Evolutionary conservation across 371 early-diverging fungal genomes (phyloP).

Genomic region (Mucor indicus): DNA sequence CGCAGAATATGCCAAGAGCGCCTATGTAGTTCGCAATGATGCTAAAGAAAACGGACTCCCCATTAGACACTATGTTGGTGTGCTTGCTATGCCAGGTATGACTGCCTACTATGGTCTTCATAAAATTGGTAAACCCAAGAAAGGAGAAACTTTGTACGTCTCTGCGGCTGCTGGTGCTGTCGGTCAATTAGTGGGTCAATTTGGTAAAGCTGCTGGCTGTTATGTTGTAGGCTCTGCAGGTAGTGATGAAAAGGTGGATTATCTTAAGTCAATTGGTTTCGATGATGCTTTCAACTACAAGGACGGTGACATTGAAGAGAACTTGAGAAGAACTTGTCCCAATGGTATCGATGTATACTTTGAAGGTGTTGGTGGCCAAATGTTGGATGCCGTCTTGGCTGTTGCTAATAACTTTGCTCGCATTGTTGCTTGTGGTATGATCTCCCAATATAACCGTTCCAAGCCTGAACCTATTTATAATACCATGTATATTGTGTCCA

Average conservation of each 20-base stretch:
- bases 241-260: conserved; percentile 71
- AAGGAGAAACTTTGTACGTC: conserved; percentile 52
- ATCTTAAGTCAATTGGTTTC: conserved; percentile 58
- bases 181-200: conserved; percentile 59
- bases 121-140: conserved; percentile 34
- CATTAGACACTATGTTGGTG: conserved; percentile 47
- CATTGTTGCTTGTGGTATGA: conserved; percentile 64
- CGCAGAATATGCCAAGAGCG: conserved; percentile 11
- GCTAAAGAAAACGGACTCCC: conserved; percentile 38
- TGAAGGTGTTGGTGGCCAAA: conserved; percentile 74
- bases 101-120: conserved; percentile 30
- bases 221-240: conserved; percentile 77
- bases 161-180: conserved; percentile 43
- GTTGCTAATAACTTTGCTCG: conserved; percentile 51
- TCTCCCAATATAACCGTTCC: conserved; percentile 64
- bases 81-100: conserved; percentile 53
- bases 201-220: conserved; percentile 65
- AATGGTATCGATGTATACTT: conserved; percentile 70
- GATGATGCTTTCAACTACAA: conserved; percentile 87
- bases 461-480: conserved; percentile 35
- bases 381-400: conserved; percentile 60
- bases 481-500: conserved; percentile 31
- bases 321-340: conserved; percentile 50
- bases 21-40: conserved; percentile 27
- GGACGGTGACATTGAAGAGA: conserved; percentile 45